Evolutionary conservation across 805 yeast genomes (phyloP), one percentile per base, ranked within the genome.

Genomic region (Tanozyma kutaoensis): DNA sequence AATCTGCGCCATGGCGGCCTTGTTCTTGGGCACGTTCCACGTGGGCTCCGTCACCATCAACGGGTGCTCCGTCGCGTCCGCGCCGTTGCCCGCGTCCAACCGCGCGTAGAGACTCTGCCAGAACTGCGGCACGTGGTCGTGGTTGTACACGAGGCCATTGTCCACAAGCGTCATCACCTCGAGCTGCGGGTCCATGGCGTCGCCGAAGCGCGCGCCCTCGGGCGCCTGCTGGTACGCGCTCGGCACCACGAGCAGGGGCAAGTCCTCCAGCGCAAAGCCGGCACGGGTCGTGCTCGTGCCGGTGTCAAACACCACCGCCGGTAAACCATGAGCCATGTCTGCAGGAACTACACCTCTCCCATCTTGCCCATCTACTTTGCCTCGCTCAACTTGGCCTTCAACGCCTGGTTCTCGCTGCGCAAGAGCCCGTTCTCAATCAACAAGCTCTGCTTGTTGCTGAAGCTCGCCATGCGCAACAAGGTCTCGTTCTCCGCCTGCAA

Each of bases 371-470:
- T 7, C 7, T 17, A 17, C 19, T 9, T 17, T 17, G 19, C 7
- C 19, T 17, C 19, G 19, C 22, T 20, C 5, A 20, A 8, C 7
- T 12, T 36, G 22, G 36, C 33, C 20, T 29, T 26, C 26, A 39
- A 32, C n/a, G 26, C 24, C 24, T 34, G 28, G 24, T 38, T 41
- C 29, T 68, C 70, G 21, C 48, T 50, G 32, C 66, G 66, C 25
- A 76, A 48, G 25, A 80, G 45, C 12, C 78, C 81, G 23, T 78
- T 46, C 46, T 77, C 82, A 23, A 80, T 67, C 31, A 74, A 69
- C 34, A 72, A 56, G 40, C 80, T 82, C 42, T 76, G 76, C 23
- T 79, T 64, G 44, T 74, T 73, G n/a, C 93, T 82, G 48, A 64
- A 75, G 36, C 85, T 72, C 8, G 80, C 48, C 74, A 79, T 71